phyloP scores from a whole-genome alignment of 441 rosid genomes.

The Erodium texanum region DNA sequence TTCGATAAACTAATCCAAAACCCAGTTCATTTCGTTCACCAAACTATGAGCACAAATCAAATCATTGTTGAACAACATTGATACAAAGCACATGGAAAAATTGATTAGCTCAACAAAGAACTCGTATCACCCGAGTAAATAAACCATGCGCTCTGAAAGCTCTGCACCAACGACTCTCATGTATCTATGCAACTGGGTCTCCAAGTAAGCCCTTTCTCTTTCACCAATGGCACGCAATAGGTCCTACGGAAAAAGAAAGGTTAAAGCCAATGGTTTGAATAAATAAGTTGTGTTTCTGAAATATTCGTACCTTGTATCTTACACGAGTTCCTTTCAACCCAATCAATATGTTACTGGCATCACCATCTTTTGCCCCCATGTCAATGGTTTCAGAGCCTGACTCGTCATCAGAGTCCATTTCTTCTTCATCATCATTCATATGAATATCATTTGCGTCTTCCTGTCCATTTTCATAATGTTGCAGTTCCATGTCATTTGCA shows the following conservation, averaged over 20 bases:
- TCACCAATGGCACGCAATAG: constrained; percentile 31
- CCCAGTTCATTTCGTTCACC: neutral
- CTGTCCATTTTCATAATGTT: constrained; percentile 29
- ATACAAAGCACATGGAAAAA: neutral
- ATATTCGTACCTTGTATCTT: constrained; percentile 51
- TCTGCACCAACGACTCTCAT: constrained; percentile 50
- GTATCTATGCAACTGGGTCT: constrained; percentile 46
- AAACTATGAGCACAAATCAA: neutral
- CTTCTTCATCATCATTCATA: constrained; percentile 34
- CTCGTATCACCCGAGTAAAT: constrained; percentile 36
- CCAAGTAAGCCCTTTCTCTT: constrained; percentile 30
- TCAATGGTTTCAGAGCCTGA: constrained; percentile 27
- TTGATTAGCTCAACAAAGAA: neutral
- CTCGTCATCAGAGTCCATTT: constrained; percentile 41
- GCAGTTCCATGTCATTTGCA: constrained; percentile 25
- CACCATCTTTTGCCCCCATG: constrained; percentile 22
- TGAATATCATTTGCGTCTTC: constrained; percentile 38
- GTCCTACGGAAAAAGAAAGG: constrained; percentile 39
- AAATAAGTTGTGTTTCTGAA: neutral
- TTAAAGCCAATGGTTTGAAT: neutral
- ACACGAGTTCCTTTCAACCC: constrained; percentile 35
- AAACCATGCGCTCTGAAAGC: constrained; percentile 57
- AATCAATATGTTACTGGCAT: constrained; percentile 42
- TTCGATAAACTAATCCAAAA: too few relatives aligned
- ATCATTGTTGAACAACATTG: neutral